Evolutionary conservation across 2,329 filamentous ascomycete genomes (phyloP).

Genomic region (Fusarium caatingaense): DNA sequence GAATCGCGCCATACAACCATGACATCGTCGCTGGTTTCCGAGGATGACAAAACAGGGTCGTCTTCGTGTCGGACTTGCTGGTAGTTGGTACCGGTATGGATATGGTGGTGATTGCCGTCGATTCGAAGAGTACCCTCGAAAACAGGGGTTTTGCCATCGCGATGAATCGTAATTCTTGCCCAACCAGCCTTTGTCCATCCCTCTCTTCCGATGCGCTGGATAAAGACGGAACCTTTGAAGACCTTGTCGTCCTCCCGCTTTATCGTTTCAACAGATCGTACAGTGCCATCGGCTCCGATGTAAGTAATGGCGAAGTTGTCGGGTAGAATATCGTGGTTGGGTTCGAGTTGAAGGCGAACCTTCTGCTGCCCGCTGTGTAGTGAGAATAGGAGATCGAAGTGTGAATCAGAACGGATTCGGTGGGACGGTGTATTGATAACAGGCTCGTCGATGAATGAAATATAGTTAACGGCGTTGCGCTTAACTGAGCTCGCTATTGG

Average conservation of each 20-base stretch:
- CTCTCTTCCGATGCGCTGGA: constrained; percentile 67
- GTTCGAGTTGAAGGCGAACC: constrained; percentile 83
- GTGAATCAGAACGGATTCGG: constrained; percentile 81
- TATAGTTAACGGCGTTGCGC: constrained; percentile 80
- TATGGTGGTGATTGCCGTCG: constrained; percentile 84
- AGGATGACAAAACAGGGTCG: constrained; percentile 73
- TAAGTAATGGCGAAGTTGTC: constrained; percentile 80
- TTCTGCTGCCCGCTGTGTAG: constrained; percentile 74
- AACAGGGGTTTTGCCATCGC: constrained; percentile 80
- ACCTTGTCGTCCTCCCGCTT: constrained; percentile 81
- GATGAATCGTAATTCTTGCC: constrained; percentile 82
- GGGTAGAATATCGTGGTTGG: constrained; percentile 89
- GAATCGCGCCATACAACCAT: constrained; percentile 96
- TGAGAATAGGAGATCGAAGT: constrained; percentile 87
- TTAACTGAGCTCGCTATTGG: constrained; percentile 74
- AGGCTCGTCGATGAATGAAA: constrained; percentile 79
- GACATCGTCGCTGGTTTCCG: constrained; percentile 69
- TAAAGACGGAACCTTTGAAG: constrained; percentile 82
- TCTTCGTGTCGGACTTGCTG: constrained; percentile 74
- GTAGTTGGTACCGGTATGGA: constrained; percentile 82
- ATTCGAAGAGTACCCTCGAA: constrained; percentile 93
- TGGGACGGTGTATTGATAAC: constrained; percentile 82
- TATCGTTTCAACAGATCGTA: constrained; percentile 75
- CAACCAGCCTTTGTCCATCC: constrained; percentile 87
- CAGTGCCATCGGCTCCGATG: constrained; percentile 75